Conservation (phyloP, 2,329 filamentous ascomycete species). For the Aspergillus intermedius region DNA sequence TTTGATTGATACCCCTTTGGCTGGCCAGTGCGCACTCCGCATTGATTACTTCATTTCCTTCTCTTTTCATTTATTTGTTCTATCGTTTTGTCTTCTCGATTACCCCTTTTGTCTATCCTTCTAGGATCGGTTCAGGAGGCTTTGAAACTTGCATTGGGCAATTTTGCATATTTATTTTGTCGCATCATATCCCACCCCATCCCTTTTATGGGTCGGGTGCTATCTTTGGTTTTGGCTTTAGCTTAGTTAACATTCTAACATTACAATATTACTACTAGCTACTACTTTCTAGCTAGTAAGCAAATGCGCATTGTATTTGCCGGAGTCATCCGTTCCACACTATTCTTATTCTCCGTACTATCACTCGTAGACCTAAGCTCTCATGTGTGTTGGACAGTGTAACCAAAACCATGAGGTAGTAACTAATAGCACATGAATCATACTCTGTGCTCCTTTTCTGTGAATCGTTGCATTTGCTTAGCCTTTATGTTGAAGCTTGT, state of each 20-base stretch:
- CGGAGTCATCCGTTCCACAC: too few relatives aligned
- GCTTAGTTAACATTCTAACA: background rate
- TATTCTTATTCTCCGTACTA: too few relatives aligned
- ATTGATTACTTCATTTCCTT: background rate
- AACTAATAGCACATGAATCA: too few relatives aligned
- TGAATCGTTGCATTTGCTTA: too few relatives aligned
- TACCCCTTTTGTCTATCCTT: background rate
- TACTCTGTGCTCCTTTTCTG: too few relatives aligned
- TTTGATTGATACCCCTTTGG: background rate
- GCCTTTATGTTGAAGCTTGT: too few relatives aligned
- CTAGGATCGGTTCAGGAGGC: background rate
- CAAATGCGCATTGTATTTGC: background rate
- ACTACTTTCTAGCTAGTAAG: conserved; percentile 16
- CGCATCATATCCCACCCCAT: too few relatives aligned
- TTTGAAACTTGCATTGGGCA: background rate
- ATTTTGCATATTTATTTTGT: background rate
- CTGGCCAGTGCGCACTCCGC: too few relatives aligned
- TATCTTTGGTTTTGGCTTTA: background rate
- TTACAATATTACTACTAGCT: conserved; percentile 3
- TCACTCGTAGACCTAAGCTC: too few relatives aligned
- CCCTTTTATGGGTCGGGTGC: background rate
- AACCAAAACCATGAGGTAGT: too few relatives aligned
- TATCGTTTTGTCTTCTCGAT: background rate
- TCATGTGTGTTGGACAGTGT: too few relatives aligned
- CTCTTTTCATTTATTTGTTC: background rate